Conservation (phyloP, 805 yeast genomes). For the Blastobotrys americana region DNA sequence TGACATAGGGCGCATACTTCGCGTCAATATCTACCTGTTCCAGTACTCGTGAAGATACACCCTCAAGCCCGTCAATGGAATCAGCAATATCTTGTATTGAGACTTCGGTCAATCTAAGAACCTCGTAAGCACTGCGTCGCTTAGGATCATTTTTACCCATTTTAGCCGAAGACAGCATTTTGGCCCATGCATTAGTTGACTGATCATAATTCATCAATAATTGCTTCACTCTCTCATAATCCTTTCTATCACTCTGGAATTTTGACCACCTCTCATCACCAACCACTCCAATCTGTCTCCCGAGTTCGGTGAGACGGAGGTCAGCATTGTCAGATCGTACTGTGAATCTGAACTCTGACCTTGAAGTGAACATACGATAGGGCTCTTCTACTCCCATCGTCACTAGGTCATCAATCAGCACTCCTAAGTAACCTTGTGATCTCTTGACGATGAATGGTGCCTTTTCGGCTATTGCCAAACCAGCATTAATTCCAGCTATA, state of each 20-base stretch:
- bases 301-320: constrained; percentile 64
- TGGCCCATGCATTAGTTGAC: constrained; percentile 59
- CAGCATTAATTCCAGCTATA: constrained; percentile 94
- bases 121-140: constrained; percentile 60
- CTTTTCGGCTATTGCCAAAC: constrained; percentile 40
- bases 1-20: constrained; percentile 71
- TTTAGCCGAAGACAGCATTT: constrained; percentile 21
- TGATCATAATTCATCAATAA: constrained; percentile 40
- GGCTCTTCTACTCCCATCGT: constrained; percentile 97
- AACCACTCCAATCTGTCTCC: constrained; percentile 60
- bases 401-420: constrained; percentile 84
- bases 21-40: constrained; percentile 71
- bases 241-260: constrained; percentile 38
- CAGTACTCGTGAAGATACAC: constrained; percentile 39
- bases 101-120: constrained; percentile 49
- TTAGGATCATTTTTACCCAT: constrained; percentile 32
- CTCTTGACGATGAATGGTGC: constrained; percentile 53
- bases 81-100: constrained; percentile 23
- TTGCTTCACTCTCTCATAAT: constrained; percentile 39
- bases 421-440: constrained; percentile 86
- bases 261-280: constrained; percentile 48
- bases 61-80: constrained; percentile 34
- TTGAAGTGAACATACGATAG: constrained; percentile 93
- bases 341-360: constrained; percentile 87
- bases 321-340: constrained; percentile 95